Base-by-base conservation (phyloP, 2,329 filamentous ascomycete species). In the Fusarium staphyleae region DNA sequence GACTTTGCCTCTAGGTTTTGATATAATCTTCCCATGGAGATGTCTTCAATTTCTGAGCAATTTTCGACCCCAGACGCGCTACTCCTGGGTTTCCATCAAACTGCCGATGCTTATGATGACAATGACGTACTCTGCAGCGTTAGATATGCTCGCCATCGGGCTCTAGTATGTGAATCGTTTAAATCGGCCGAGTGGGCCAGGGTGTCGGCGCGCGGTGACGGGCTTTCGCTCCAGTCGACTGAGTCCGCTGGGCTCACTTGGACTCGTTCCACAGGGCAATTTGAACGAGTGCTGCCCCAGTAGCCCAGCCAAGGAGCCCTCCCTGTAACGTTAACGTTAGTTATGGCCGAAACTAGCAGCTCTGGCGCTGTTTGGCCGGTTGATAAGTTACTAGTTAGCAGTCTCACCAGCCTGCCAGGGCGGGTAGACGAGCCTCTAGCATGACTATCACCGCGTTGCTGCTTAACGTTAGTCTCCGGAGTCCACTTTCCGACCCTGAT, bases 111-210 rank as follows among this genome's bases (percentile, higher is more conserved):
- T 18, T 24, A 36, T 60, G 47, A 60, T 47, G 37, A 14, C 7
- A 29, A 65, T 65, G 62, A 65, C 62, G 62, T 65, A 61, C 37
- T 29, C 33, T 56, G 48, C 54, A 53, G 46, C 52, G 46, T 35
- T 43, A 14, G 15, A 40, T 18, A 54, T 45, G 43, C 46, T 44
- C 45, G 30, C 29, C 50, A 64, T 63, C 61, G 60, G 43, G 14
- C 39, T 62, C 45, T 51, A 53, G 61, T 61, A 61, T 61, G 53
- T 15, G 48, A 51, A 63, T 63, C 60, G 60, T 45, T 10, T 33
- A 47, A 52, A 51, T 52, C 36, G 37, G 40, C 42, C 50, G 43
- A 51, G 50, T 58, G 53, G 51, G 46, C 41, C 37, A 47, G 44
- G 16, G 18, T 48, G 34, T 34, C 35, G 15, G 46, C 44, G 60